phyloP scores from a whole-genome alignment of 768 basidiomycete species.

The Coprinellus micaceus region DNA sequence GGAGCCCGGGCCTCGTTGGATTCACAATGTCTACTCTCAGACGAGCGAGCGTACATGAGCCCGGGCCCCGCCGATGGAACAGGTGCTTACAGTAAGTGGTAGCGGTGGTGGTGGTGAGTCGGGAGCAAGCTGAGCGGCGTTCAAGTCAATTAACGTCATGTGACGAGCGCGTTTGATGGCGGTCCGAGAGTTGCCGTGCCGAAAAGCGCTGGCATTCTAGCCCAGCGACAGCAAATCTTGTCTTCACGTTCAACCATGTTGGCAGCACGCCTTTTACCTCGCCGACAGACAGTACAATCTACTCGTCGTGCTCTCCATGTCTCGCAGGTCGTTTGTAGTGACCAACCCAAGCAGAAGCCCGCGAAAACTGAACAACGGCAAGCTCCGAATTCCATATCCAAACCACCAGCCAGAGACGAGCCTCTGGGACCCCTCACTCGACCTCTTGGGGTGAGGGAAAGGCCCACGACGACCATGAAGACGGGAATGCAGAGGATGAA shows the following conservation, averaged over 20 bases:
- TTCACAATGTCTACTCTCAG: too few species aligned
- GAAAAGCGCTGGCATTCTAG: too few species aligned
- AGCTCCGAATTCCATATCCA: not conserved
- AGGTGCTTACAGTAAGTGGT: too few species aligned
- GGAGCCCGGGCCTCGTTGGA: too few species aligned
- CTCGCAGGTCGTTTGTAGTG: not conserved
- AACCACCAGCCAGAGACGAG: constrained; percentile 12
- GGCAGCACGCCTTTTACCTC: not conserved
- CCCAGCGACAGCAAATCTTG: too few species aligned
- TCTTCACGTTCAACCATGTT: not conserved
- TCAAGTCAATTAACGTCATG: too few species aligned
- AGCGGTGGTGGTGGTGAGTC: too few species aligned
- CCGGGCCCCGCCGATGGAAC: too few species aligned
- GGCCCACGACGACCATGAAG: constrained; percentile 57
- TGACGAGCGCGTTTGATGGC: too few species aligned
- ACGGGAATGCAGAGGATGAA: constrained; percentile 60
- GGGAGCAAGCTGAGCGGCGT: too few species aligned
- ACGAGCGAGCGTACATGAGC: too few species aligned
- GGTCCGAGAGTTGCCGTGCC: too few species aligned
- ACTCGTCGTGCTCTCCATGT: not conserved
- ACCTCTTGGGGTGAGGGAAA: constrained; percentile 73
- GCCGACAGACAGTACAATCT: not conserved
- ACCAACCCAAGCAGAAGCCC: not conserved
- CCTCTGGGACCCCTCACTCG: constrained; percentile 43
- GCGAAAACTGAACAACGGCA: not conserved